phyloP scores from a whole-genome alignment of 305 asterid species.

The Solanum aculeatissimum region DNA sequence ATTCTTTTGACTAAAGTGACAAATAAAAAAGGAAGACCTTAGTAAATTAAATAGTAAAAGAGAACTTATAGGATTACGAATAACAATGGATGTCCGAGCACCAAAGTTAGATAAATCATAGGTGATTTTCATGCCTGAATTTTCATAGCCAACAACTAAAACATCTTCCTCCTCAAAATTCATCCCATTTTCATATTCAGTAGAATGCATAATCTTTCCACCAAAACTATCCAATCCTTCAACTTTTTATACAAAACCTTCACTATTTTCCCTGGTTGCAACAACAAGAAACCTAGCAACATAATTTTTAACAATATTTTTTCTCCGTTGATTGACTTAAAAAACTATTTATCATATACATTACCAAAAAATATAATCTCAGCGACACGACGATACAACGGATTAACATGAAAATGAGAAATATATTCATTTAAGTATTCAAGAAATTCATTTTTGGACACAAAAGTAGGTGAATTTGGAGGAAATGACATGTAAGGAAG shows the following conservation, averaged over 20 bases:
- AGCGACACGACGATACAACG: conserved; percentile 10
- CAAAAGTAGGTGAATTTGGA: too few relatives aligned
- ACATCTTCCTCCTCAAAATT: too few relatives aligned
- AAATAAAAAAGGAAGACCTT: neutral
- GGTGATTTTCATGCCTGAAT: too few relatives aligned
- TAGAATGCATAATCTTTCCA: too few relatives aligned
- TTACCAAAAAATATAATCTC: conserved; percentile 11
- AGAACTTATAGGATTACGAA: conserved; percentile 34
- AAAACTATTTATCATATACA: conserved; percentile 10
- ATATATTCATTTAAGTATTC: too few relatives aligned
- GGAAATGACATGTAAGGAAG: too few relatives aligned
- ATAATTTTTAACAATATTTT: conserved; percentile 8
- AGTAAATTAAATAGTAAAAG: too few relatives aligned
- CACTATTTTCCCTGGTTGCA: conserved; percentile 5
- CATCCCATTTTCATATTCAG: too few relatives aligned
- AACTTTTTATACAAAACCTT: too few relatives aligned
- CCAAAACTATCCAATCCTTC: too few relatives aligned
- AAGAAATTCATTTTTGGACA: too few relatives aligned
- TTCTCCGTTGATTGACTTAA: conserved; percentile 1
- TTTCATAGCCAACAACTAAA: neutral
- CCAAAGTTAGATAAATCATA: conserved; percentile 7
- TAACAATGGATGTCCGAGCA: conserved; percentile 24
- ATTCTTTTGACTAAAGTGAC: too few relatives aligned
- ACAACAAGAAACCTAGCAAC: conserved; percentile 5
- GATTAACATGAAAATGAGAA: conserved; percentile 5